Base-by-base conservation (phyloP, 2,329 filamentous ascomycete genomes). In the Passalora sequoiae region DNA sequence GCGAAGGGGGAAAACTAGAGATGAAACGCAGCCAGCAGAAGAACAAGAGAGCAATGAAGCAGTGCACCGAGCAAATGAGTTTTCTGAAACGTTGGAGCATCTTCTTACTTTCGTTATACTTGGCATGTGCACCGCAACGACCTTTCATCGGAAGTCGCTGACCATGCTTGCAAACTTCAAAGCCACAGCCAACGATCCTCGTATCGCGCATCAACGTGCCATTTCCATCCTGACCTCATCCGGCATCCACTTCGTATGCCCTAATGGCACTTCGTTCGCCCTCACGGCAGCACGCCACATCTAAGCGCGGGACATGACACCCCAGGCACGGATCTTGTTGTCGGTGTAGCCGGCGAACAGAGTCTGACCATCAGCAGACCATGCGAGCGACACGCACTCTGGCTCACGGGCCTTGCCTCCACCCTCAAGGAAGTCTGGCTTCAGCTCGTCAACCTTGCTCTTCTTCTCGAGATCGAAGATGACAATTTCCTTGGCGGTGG, bases 391-490 rank as follows among this genome's bases (percentile, higher is more conserved):
- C 67, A 98, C 84, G 74, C 91, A 97, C 84, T 97, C 91, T 64
- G 92, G 92, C 76, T 96, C 91, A 70, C 89, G 83, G 83, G 84
- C 89, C 88, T 97, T 97, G 88, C 95, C 95, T 78, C 89, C 87
- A 70, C 89, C 84, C 70, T 89, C 81, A 68, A 89, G 79, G 79
- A 92, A 94, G 73, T 98, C 92, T 61, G 91, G 91, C 85, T 94
- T 96, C 73, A 98, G 84, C 83, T 97, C 92, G 66, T 97, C 91
- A 69, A 97, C 91, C 86, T 96, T 97, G 85, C 84, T 94, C 89
- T 98, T 98, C 89, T 98, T 98, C 88, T 98, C 92, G 62, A 98
- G 83, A 69, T 98, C 92, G 78, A 98, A 98, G 81, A 98, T 97
- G 82, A 96, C 96, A 82, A 98, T 97, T 81, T 83, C 89, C 77